Percentiles rank a stretch among this genome's conserved stretches.
Evolutionary conservation across 192 early-diverging fungal species (phyloP).

Genomic region (Linnemannia zychae): DNA sequence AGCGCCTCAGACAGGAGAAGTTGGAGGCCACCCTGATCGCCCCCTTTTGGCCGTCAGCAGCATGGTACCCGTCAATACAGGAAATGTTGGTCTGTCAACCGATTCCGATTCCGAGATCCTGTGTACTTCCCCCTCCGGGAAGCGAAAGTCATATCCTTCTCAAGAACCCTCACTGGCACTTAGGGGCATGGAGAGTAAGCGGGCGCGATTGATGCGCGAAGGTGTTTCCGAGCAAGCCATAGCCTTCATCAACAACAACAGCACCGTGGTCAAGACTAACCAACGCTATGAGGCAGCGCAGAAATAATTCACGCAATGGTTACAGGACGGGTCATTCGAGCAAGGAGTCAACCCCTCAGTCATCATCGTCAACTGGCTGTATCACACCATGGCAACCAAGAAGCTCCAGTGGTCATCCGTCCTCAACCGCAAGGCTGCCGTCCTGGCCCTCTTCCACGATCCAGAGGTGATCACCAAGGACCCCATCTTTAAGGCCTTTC

Average conservation of each 20-base stretch:
- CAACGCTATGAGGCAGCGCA: constrained; percentile 15
- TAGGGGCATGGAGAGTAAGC: constrained; percentile 18
- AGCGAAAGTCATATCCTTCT: no score
- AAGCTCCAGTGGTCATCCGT: constrained; percentile 21
- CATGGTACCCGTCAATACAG: constrained; percentile 31
- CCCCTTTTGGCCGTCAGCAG: constrained; percentile 37
- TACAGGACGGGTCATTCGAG: constrained; percentile 15
- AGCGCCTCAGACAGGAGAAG: constrained; percentile 18
- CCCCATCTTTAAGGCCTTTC: background rate
- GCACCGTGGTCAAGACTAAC: background rate
- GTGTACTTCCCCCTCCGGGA: no score
- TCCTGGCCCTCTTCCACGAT: constrained; percentile 11
- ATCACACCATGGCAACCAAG: constrained; percentile 8
- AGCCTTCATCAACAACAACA: constrained; percentile 16
- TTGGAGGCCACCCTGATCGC: constrained; percentile 29
- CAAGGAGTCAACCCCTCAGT: constrained; percentile 4
- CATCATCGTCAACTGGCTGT: constrained; percentile 14
- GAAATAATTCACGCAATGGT: constrained; percentile 11
- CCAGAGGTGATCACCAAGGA: background rate
- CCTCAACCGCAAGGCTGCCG: constrained; percentile 9
- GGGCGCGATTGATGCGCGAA: background rate
- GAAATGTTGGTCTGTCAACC: constrained; percentile 16
- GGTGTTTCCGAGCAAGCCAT: constrained; percentile 1
- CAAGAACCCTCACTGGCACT: constrained; percentile 19
- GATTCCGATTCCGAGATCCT: constrained; percentile 17